Evolutionary conservation across 192 early-diverging fungal species (phyloP), one percentile per base, ranked within the genome.

Genomic region (Obelidium mucronatum): DNA sequence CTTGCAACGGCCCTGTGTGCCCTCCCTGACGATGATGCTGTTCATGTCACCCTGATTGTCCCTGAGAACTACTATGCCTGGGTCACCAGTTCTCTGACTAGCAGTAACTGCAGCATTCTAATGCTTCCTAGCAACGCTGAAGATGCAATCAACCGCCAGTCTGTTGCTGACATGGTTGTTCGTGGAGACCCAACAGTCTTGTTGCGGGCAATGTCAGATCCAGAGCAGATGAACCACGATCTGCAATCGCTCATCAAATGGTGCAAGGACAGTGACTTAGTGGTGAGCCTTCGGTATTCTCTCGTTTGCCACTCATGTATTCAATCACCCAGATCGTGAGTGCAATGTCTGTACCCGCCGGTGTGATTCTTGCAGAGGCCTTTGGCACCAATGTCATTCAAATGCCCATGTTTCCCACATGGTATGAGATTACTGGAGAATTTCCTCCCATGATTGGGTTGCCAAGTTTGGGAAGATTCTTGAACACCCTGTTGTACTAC

Each of bases 11-110:
- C 36, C 8, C 1, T 64, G 34, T 22, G 28, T 24, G 62, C 62
- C 8, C 5, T 40, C 11, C 13, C 22, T 36, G 13, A 24, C 8
- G 11, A 4, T 40, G 8, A 31, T 1, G 35, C 11, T 19, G 24
- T 40, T 36, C n/a, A 31, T 33, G 62, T 40, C 4, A 64, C 62
- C 5, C 28, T 64, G 28, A 40, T 64, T 13, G 26, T 31, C 15
- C 62, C 62, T 19, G 62, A 35, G 15, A 64, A 64, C 62, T 64
- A 34, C 62, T 40, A 64, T 33, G 35, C 34, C 36, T 64, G 62
- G 62, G 24, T 64, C 11, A 13, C 62, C 8, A 11, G 30, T 1
- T 24, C 5, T 4, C 34, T 40, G 17, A 33, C 36, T 17, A 35
- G 6, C 19, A 19, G 31, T 6, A 19, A 64, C 17, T 24, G 11